A percentile compares a stretch with the other conserved stretches of the same genome.
These are phyloP conservation scores for Barnettozyma botsteinii DNA, from an alignment of 805 yeast species.

Conservation along the genomic window DNA sequence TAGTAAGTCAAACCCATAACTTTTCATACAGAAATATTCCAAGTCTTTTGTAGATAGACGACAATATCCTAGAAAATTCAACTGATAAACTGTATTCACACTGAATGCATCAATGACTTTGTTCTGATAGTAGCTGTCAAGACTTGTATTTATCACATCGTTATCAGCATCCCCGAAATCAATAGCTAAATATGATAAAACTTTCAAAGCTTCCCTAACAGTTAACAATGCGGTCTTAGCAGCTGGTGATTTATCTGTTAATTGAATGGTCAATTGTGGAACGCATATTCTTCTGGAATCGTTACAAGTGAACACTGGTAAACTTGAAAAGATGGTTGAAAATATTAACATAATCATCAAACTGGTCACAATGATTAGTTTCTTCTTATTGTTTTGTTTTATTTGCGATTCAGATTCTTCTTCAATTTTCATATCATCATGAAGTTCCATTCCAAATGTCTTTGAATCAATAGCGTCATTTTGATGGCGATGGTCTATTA, in stretches of 20 bases:
- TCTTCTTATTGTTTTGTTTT: no score
- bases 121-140: constrained; percentile 24
- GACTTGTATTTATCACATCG: constrained; percentile 17
- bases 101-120: constrained; percentile 41
- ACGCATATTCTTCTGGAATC: constrained; percentile 28
- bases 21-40: constrained; percentile 28
- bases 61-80: constrained; percentile 47
- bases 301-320: constrained; percentile 29
- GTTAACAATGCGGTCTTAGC: constrained; percentile 30
- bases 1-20: constrained; percentile 42
- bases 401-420: not conserved
- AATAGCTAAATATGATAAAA: constrained; percentile 40
- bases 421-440: not conserved
- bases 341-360: not conserved
- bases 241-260: constrained; percentile 32
- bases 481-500: no score
- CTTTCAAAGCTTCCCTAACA: constrained; percentile 38
- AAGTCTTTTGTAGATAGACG: constrained; percentile 27
- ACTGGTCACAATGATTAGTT: not conserved
- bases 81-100: constrained; percentile 34
- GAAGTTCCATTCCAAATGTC: not conserved
- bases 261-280: constrained; percentile 40
- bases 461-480: not conserved
- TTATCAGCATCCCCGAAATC: constrained; percentile 33
- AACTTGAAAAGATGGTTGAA: constrained; percentile 5